Base-by-base conservation (phyloP, 352 stramenopile genomes). In the Globisporangium lucens region DNA sequence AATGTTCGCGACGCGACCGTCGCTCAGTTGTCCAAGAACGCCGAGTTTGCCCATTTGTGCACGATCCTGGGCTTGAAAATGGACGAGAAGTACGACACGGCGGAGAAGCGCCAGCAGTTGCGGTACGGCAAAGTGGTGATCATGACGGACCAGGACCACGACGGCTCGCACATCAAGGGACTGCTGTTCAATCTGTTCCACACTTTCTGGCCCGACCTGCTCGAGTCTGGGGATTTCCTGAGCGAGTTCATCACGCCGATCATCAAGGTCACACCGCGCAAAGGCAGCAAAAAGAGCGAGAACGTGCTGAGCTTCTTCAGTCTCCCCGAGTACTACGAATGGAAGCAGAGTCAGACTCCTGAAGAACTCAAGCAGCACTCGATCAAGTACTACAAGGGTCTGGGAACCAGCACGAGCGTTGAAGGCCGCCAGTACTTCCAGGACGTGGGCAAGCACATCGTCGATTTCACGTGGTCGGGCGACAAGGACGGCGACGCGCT, bases 121-220 rank as follows among this genome's bases (percentile, higher is more conserved):
- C 93, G 98, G 24, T 99, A 99, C 71, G 98, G 98, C n/a, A 97
- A 98, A 66, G 80, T 99, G 41, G 97, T 99, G 77, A 98, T 99
- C 71, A 99, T 99, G 98, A 98, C 98, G 7, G 98, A 99, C 87
- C 98, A 99, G 85, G 98, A 99, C 80, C 95, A 98, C 66, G 95
- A 99, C 63, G 97, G 98, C 10, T 98, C 89, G 43, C 98, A 99
- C 79, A 99, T 99, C 85, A 99, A 99, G 78, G 98, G 97, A 2
- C 78, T 99, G 29, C 73, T 99, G 43, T 99, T 99, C 79, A 99
- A 99, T 72, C 95, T 99, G 51, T 97, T 99, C 58, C 97, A 99
- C 83, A 87, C 97, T 57, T 99, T 99, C 72, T 99, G 97, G 97
- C 98, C 98, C 0, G 94, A 91, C 10, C 77, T 99, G 65, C 80